Base-by-base conservation (phyloP, 2,329 filamentous ascomycete species). In the Plectosphaerella sp. region DNA sequence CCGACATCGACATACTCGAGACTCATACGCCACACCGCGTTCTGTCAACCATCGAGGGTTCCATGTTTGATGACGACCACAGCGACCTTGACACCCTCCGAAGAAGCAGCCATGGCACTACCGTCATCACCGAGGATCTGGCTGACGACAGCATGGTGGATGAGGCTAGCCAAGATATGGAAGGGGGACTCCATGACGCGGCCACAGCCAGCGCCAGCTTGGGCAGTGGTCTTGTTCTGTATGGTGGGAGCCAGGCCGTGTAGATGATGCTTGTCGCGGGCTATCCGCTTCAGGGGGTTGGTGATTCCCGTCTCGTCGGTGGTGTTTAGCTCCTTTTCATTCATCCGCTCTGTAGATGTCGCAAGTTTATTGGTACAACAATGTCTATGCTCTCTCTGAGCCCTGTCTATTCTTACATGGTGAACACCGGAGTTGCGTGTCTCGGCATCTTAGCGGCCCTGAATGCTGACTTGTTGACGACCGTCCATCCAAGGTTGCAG, bases 401-500 rank as follows among this genome's bases (percentile, higher is more conserved):
- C 28, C 28, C 12, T 15, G 25, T 25, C 48, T 28, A 16, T 16
- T 48, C 20, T 24, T 43, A 20, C 37, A n/a, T 42, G 39, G 9
- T 36, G 25, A 24, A 45, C 20, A 15, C 20, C 8, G 8, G 3
- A 33, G 28, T 10, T 12, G 11, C 28, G 8, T 33, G 8, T 33
- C 28, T 9, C 2, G 8, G 11, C 28, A 12, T 33, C 28, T 12
- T 12, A 9, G 28, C 28, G 28, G 11, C 28, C 8, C 28, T 33
- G 8, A 33, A 33, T 33, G 28, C 28, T 33, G 28, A 33, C 8
- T 10, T 33, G 28, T 9, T 3, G 28, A 33, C 80, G 74, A 0
- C 87, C 88, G 52, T 86, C 87, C 92, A 99, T 96, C 79, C 86
- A 97, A 20, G 83, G 83, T 63, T 87, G 78, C 65, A 99, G 69